phyloP scores from a whole-genome alignment of 306 rosid species.

The Acacia acuminata region DNA sequence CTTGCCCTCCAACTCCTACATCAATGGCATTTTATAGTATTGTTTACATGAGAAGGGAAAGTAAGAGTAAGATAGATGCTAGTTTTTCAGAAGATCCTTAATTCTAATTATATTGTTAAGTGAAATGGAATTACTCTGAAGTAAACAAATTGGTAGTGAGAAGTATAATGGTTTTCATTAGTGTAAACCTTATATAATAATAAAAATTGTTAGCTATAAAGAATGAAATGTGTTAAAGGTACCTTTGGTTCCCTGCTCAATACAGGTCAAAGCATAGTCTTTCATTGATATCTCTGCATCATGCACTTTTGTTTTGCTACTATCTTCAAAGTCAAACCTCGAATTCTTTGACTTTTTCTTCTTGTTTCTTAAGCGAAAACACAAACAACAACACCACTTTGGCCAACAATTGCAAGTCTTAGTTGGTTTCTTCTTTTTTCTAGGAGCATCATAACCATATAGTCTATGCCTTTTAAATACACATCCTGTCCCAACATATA shows the following conservation, averaged over 20 bases:
- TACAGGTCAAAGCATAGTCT: slow-evolving; percentile 30
- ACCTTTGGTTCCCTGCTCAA: slow-evolving; percentile 44
- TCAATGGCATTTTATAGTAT: slow-evolving; percentile 10
- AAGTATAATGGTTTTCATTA: neutral
- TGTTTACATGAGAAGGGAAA: neutral
- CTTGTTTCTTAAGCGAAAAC: slow-evolving; percentile 36
- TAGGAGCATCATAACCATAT: slow-evolving; percentile 77
- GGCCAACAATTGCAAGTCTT: slow-evolving; percentile 70
- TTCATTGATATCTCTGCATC: slow-evolving; percentile 34
- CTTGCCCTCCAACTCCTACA: slow-evolving; percentile 43
- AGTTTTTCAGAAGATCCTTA: neutral
- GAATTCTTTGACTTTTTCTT: slow-evolving; percentile 46
- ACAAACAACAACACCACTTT: slow-evolving; percentile 54
- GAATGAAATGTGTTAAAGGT: neutral
- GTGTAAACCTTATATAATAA: neutral
- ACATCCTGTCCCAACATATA: slow-evolving; percentile 69
- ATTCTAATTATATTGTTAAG: neutral
- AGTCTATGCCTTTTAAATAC: slow-evolving; percentile 74
- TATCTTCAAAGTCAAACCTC: slow-evolving; percentile 40
- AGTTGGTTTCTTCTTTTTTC: slow-evolving; percentile 50
- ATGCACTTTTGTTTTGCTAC: slow-evolving; percentile 28
- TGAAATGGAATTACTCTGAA: neutral
- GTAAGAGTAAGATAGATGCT: neutral
- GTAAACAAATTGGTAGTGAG: neutral
- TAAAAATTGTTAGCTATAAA: neutral